Evolutionary conservation across 2,329 filamentous ascomycete genomes (phyloP).

Genomic region (Alternaria gansuensis): DNA sequence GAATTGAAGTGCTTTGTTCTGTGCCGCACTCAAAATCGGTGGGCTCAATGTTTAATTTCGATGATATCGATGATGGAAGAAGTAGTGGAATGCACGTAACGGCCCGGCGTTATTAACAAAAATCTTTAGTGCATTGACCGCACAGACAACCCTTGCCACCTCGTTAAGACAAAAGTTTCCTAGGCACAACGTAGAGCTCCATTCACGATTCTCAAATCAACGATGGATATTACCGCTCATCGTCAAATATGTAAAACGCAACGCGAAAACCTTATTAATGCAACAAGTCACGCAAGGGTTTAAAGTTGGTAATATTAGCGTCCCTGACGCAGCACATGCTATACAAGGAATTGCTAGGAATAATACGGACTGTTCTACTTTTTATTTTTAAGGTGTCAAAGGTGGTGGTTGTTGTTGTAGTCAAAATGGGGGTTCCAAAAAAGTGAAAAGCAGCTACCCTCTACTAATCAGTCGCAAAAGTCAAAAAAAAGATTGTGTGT

Average conservation of each 20-base stretch:
- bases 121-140: conserved; percentile 10
- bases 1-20: no score
- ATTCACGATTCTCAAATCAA: background rate
- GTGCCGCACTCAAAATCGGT: background rate
- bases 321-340: background rate
- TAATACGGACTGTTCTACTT: no score
- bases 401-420: no score
- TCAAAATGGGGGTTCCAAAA: no score
- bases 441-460: no score
- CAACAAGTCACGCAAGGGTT: background rate
- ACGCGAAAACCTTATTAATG: background rate
- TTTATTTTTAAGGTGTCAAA: no score
- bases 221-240: background rate
- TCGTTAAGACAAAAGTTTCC: background rate
- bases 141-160: conserved; percentile 10
- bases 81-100: background rate
- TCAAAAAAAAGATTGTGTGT: no score
- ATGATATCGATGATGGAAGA: background rate
- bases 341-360: no score
- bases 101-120: background rate
- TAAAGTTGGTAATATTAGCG: background rate
- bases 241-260: background rate
- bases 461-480: no score
- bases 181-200: background rate
- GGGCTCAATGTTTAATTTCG: background rate